Percentiles rank a stretch among this genome's conserved stretches.
These are phyloP conservation scores for Trichoderma citrinoviride DNA, from an alignment of 2,329 filamentous ascomycete genomes.

Conservation along the genomic window DNA sequence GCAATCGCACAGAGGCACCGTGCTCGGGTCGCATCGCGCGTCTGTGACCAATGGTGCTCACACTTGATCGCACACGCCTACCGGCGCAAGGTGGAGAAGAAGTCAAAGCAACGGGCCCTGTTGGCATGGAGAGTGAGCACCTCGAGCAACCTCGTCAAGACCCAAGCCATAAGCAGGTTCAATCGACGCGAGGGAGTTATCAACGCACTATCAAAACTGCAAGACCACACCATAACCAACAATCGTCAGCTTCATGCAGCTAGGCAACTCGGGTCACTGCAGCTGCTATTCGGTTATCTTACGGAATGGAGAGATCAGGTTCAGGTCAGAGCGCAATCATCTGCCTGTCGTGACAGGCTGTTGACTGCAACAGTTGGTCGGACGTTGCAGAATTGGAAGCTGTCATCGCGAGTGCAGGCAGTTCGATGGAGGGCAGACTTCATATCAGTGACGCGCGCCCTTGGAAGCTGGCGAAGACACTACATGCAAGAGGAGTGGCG, in stretches of 20 bases:
- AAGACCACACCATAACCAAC: slow-evolving; percentile 16
- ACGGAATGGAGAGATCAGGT: slow-evolving; percentile 35
- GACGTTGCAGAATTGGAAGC: slow-evolving; percentile 35
- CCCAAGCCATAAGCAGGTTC: slow-evolving; percentile 26
- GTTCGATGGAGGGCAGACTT: slow-evolving; percentile 37
- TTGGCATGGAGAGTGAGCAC: slow-evolving; percentile 29
- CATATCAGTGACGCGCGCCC: slow-evolving; percentile 28
- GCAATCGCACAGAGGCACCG: slow-evolving; percentile 27
- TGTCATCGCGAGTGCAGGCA: slow-evolving; percentile 35
- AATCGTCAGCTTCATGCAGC: slow-evolving; percentile 19
- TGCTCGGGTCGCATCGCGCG: slow-evolving; percentile 25
- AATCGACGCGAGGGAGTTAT: slow-evolving; percentile 22
- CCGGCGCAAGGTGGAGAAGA: slow-evolving; percentile 25
- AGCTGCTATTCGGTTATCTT: slow-evolving; percentile 29
- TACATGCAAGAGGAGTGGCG: slow-evolving; percentile 26
- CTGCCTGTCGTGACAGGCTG: slow-evolving; percentile 26
- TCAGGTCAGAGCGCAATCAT: slow-evolving; percentile 30
- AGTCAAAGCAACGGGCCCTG: slow-evolving; percentile 24
- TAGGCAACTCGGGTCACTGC: slow-evolving; percentile 21
- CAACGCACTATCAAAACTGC: slow-evolving; percentile 28
- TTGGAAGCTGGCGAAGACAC: slow-evolving; percentile 33
- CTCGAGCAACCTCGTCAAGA: slow-evolving; percentile 18
- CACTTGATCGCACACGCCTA: slow-evolving; percentile 27
- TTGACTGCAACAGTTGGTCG: slow-evolving; percentile 26
- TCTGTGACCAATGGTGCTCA: slow-evolving; percentile 33